Conservation (phyloP, 139 green algal species). For the Micractinium sp. region DNA sequence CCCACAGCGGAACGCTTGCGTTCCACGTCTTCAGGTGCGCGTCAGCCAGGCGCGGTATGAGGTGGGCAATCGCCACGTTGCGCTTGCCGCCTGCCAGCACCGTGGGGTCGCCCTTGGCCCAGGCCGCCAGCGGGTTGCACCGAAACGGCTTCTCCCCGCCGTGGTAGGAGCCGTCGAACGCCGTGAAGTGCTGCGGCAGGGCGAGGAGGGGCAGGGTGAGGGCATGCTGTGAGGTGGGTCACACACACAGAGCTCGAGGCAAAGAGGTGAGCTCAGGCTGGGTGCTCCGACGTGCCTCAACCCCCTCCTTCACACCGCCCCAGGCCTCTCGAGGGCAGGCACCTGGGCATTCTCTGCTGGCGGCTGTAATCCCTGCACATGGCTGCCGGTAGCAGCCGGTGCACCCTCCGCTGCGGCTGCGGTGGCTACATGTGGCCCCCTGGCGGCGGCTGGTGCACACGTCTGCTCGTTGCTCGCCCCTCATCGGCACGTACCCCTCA, state of each 20-base stretch:
- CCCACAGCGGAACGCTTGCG: neutral
- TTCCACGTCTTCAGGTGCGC: neutral
- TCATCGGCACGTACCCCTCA: too few species aligned
- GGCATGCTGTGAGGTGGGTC: neutral
- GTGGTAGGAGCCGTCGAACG: neutral
- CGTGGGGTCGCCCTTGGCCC: neutral
- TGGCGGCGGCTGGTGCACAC: too few species aligned
- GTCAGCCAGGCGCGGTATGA: neutral
- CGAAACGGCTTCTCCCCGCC: constrained; percentile 17
- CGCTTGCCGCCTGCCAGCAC: neutral
- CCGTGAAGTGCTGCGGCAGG: constrained; percentile 21
- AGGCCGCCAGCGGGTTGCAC: constrained; percentile 1
- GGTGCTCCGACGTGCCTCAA: too few species aligned
- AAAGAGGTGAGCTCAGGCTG: neutral
- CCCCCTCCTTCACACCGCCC: too few species aligned
- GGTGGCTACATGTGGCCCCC: too few species aligned
- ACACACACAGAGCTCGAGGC: neutral
- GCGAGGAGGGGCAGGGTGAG: too few species aligned
- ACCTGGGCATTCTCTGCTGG: too few species aligned
- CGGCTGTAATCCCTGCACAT: too few species aligned
- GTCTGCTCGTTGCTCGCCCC: too few species aligned
- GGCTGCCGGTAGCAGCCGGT: too few species aligned
- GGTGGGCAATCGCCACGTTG: neutral
- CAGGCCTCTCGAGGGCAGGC: too few species aligned
- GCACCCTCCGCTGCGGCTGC: too few species aligned